phyloP scores from a whole-genome alignment of 352 stramenopile species.

The Phytopythium ostracodes region DNA sequence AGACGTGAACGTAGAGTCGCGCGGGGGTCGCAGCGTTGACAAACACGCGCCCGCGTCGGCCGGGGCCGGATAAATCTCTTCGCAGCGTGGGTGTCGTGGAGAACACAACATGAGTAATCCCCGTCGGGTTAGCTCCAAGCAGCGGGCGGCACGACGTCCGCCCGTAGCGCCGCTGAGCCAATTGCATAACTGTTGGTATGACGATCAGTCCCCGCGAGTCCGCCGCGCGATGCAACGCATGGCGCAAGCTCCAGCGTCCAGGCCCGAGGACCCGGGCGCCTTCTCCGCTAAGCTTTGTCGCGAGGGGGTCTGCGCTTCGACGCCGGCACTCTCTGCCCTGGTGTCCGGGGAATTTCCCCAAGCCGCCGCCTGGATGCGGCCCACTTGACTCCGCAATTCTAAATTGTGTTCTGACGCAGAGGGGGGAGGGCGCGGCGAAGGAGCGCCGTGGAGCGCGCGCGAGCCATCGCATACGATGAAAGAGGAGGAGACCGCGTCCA shows the following conservation, averaged over 20 bases:
- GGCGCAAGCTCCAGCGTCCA: slow-evolving; percentile 16
- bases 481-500: background rate
- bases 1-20: background rate
- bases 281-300: slow-evolving; percentile 62
- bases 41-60: slow-evolving; percentile 23
- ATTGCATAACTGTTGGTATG: slow-evolving; percentile 93
- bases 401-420: slow-evolving; percentile 83
- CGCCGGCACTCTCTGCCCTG: slow-evolving; percentile 85
- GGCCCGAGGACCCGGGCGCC: slow-evolving; percentile 13
- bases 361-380: slow-evolving; percentile 39
- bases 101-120: slow-evolving; percentile 92
- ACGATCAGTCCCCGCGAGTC: slow-evolving; percentile 83
- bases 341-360: slow-evolving; percentile 90
- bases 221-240: slow-evolving; percentile 19
- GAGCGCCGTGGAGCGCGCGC: too few relatives aligned
- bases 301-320: slow-evolving; percentile 77
- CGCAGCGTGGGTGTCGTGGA: slow-evolving; percentile 72
- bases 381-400: slow-evolving; percentile 91
- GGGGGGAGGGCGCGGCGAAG: too few relatives aligned
- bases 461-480: too few relatives aligned
- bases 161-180: slow-evolving; percentile 59
- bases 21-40: slow-evolving; percentile 21
- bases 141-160: slow-evolving; percentile 57
- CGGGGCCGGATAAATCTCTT: slow-evolving; percentile 15
- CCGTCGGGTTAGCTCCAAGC: slow-evolving; percentile 88